These are phyloP conservation scores for Neotropicomus parvogracilis DNA, from an alignment of 1,284 basidiomycete genomes.

Conservation along the genomic window DNA sequence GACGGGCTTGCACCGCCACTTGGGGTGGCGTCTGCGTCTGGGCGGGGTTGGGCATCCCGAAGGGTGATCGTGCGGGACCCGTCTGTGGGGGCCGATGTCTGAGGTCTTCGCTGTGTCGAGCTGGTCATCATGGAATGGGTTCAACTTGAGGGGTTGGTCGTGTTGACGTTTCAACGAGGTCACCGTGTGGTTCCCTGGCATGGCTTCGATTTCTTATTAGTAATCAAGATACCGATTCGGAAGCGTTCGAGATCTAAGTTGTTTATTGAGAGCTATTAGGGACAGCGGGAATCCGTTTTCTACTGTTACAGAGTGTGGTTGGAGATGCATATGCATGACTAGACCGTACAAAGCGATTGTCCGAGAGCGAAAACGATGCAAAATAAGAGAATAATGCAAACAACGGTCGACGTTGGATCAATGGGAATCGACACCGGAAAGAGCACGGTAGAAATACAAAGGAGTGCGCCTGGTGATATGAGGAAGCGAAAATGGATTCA, in stretches of 20 bases:
- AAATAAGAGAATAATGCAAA: slow-evolving; percentile 18
- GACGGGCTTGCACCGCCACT: slow-evolving; percentile 25
- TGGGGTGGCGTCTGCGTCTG: slow-evolving; percentile 14
- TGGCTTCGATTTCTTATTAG: slow-evolving; percentile 13
- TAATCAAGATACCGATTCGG: slow-evolving; percentile 8
- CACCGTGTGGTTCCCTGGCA: too few relatives aligned
- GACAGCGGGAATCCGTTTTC: slow-evolving; percentile 9
- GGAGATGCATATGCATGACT: slow-evolving; percentile 28
- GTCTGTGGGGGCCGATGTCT: slow-evolving; percentile 37
- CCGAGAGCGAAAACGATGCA: slow-evolving; percentile 25
- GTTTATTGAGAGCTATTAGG: slow-evolving; percentile 18
- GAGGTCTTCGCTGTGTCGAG: slow-evolving; percentile 26
- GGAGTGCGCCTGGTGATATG: slow-evolving; percentile 3
- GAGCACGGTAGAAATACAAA: slow-evolving; percentile 13
- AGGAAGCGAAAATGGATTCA: slow-evolving; percentile 18
- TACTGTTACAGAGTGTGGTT: slow-evolving; percentile 29
- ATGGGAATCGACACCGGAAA: slow-evolving; percentile 1
- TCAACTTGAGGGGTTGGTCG: neutral
- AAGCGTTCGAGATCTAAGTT: slow-evolving; percentile 12
- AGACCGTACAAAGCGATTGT: slow-evolving; percentile 22
- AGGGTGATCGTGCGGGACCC: slow-evolving; percentile 50
- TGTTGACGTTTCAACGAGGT: neutral
- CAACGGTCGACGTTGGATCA: slow-evolving; percentile 33
- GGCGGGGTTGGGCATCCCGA: slow-evolving; percentile 38
- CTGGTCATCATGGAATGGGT: slow-evolving; percentile 20